Conservation (phyloP, 2,329 filamentous ascomycete species). For the Colletotrichum karsti region DNA sequence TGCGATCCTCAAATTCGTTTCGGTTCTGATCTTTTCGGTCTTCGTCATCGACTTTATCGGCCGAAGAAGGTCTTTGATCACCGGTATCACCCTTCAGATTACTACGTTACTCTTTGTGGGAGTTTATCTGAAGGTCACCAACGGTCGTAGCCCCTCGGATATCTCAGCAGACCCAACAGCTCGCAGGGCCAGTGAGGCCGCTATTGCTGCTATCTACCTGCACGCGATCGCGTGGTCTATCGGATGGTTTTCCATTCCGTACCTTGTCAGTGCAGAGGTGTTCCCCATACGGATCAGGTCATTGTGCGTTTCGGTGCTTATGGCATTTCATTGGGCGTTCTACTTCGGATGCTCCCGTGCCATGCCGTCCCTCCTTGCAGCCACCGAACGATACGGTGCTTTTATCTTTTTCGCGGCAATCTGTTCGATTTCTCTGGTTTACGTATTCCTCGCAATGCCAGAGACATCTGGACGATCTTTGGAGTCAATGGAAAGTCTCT, state of each 20-base stretch:
- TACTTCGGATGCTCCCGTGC: slow-evolving; percentile 43
- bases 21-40: slow-evolving; percentile 35
- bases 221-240: slow-evolving; percentile 54
- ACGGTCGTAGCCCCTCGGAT: slow-evolving; percentile 28
- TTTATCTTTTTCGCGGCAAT: slow-evolving; percentile 26
- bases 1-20: slow-evolving; percentile 38
- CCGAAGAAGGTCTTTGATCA: slow-evolving; percentile 41
- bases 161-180: slow-evolving; percentile 31
- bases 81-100: slow-evolving; percentile 42
- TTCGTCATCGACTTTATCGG: slow-evolving; percentile 41
- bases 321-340: slow-evolving; percentile 51
- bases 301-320: slow-evolving; percentile 48
- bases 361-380: slow-evolving; percentile 42
- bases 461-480: slow-evolving; percentile 39
- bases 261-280: slow-evolving; percentile 53
- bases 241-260: slow-evolving; percentile 56
- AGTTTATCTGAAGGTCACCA: slow-evolving; percentile 39
- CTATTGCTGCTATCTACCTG: slow-evolving; percentile 53
- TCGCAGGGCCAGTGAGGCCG: slow-evolving; percentile 43
- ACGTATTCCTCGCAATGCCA: slow-evolving; percentile 43
- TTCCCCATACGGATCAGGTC: slow-evolving; percentile 52
- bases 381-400: slow-evolving; percentile 36
- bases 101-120: slow-evolving; percentile 39
- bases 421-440: slow-evolving; percentile 26
- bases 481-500: slow-evolving; percentile 40